Base-by-base conservation (phyloP, 2,329 filamentous ascomycete genomes). In the Alternaria sp. region DNA sequence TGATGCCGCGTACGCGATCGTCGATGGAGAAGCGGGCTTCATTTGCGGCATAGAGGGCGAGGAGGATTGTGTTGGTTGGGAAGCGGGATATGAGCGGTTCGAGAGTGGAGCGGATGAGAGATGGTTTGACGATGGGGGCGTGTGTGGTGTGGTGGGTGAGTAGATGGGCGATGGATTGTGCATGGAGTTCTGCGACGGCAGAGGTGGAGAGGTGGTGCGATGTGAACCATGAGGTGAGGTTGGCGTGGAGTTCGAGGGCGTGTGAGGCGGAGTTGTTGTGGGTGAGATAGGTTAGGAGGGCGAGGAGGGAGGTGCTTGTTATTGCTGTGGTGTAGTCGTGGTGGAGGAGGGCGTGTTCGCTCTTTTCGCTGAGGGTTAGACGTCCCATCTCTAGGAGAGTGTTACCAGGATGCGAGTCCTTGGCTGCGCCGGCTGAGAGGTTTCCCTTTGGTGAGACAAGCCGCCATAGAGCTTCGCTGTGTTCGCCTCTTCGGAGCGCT, bases 51-150 rank as follows among this genome's bases (percentile, higher is more conserved):
- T 91, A 91, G 0, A 96, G 81, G 1, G 86, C 83, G 1, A 96
- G 84, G 65, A 97, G 90, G 6, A 93, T 84, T 2, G 89, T 91
- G 80, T 97, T 97, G 52, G 84, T 83, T 0, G 93, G 93, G 75
- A 93, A 97, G 7, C 81, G 75, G 0, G 72, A 70, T 21, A 96
- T 82, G 65, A 90, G 91, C 3, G 83, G 80, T 5, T 83, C 80
- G 1, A 97, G 81, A 12, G 89, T 82, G 8, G 85, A 80, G 46
- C 91, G 89, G 32, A 96, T 78, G 17, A 89, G 84, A 0, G 84
- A 82, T 5, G 92, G 90, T 56, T 90, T 89, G 79, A 91, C 93
- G 3, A 90, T 85, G 4, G 87, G 88, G 56, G 81, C 87, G 64
- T 85, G 84, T 3, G 83, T 85, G 43, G 89, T 84, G 77, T 96